phyloP scores from a whole-genome alignment of 257 asterid genomes.

The Verbena officinalis region DNA sequence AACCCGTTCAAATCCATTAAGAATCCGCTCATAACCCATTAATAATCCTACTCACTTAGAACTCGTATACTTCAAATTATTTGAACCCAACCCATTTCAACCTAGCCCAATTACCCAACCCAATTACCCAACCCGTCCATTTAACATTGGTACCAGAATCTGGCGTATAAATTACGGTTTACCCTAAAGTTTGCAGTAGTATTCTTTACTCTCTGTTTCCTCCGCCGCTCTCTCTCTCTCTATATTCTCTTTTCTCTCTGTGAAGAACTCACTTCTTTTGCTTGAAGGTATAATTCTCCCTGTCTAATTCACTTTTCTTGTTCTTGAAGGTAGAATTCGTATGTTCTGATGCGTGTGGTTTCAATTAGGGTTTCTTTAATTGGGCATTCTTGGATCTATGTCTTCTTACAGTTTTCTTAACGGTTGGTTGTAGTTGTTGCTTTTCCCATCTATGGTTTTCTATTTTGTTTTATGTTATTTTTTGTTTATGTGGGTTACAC shows the following conservation, averaged over 20 bases:
- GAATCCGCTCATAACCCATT: too few species aligned
- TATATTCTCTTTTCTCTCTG: not conserved
- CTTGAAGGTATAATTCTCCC: not conserved
- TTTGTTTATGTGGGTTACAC: not conserved
- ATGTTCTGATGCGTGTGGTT: not conserved
- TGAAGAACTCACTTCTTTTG: not conserved
- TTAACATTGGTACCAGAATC: not conserved
- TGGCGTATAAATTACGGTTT: conserved; percentile 21
- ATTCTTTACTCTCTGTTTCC: not conserved
- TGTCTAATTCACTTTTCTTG: not conserved
- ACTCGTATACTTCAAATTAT: too few species aligned
- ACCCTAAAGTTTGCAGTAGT: not conserved
- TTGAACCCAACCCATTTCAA: too few species aligned
- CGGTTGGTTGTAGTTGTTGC: not conserved
- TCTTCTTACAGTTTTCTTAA: not conserved
- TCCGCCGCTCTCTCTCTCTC: conserved; percentile 31
- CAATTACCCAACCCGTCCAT: too few species aligned
- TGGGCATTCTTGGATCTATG: not conserved
- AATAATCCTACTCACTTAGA: too few species aligned
- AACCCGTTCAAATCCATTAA: too few species aligned
- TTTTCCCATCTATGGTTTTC: not conserved
- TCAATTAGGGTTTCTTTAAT: conserved; percentile 5
- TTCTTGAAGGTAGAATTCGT: too few species aligned
- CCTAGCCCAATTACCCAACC: too few species aligned
- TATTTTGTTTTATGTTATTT: not conserved